phyloP scores from a whole-genome alignment of 257 asterid species.

The Paraleonurus japonicus region DNA sequence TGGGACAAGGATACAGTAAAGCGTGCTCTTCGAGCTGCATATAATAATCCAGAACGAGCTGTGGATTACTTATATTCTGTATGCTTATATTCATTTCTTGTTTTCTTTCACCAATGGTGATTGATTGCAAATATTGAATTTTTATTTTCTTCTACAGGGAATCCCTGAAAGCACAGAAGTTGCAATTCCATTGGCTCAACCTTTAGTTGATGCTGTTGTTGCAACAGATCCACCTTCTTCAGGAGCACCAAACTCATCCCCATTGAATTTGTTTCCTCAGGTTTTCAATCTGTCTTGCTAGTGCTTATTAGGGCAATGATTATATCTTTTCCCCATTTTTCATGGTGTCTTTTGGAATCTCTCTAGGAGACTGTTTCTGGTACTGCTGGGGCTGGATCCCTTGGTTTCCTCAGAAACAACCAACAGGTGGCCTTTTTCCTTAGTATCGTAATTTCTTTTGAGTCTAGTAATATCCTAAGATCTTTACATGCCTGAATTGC shows the following conservation, averaged over 20 bases:
- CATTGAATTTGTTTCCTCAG: conserved; percentile 89
- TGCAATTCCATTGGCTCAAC: conserved; percentile 54
- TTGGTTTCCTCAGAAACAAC: conserved; percentile 81
- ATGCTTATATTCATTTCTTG: conserved; percentile 27
- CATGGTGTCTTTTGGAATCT: conserved; percentile 21
- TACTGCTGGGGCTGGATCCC: conserved; percentile 60
- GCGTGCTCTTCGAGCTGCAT: conserved; percentile 86
- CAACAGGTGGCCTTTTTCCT: conserved; percentile 51
- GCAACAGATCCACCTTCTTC: conserved; percentile 48
- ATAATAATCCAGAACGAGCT: conserved; percentile 64
- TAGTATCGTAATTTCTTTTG: not conserved
- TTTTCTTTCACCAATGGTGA: conserved; percentile 8
- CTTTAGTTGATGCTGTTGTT: conserved; percentile 37
- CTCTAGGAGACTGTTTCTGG: conserved; percentile 64
- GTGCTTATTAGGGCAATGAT: conserved; percentile 4
- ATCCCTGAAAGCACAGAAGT: conserved; percentile 73
- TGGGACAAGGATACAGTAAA: conserved; percentile 80
- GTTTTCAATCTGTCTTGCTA: conserved; percentile 34
- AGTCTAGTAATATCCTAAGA: not conserved
- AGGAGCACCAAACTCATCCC: conserved; percentile 81
- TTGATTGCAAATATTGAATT: not conserved
- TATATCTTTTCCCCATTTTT: conserved; percentile 12
- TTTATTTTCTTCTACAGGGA: conserved; percentile 44
- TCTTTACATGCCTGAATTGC: conserved; percentile 8
- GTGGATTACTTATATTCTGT: conserved; percentile 68